These are phyloP conservation scores for Bipolaris cookei DNA, from an alignment of 2,329 filamentous ascomycete species.

Conservation along the genomic window DNA sequence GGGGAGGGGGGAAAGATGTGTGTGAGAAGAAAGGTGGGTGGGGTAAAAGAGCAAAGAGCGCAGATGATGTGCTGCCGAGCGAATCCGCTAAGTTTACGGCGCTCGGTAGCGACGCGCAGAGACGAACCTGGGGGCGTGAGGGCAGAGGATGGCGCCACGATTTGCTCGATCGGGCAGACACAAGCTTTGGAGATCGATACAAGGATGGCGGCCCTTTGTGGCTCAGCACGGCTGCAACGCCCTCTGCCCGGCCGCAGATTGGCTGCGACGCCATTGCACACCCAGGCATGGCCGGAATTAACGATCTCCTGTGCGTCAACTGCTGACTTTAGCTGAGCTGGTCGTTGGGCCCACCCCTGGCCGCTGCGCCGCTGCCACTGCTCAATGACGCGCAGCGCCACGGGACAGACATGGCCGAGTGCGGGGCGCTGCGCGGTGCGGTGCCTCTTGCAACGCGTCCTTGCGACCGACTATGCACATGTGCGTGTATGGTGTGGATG, in stretches of 20 bases:
- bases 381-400: constrained; percentile 25
- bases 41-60: constrained; percentile 31
- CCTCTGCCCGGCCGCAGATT: constrained; percentile 12
- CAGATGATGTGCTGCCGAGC: constrained; percentile 33
- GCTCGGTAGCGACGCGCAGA: constrained; percentile 32
- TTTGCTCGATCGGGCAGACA: constrained; percentile 29
- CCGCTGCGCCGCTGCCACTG: constrained; percentile 5
- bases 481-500: too few relatives aligned
- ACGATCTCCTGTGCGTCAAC: constrained; percentile 34
- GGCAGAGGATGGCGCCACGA: constrained; percentile 20
- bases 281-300: constrained; percentile 22
- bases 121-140: constrained; percentile 18
- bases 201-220: constrained; percentile 6
- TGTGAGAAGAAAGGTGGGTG: constrained; percentile 28
- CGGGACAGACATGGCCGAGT: neutral
- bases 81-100: constrained; percentile 25
- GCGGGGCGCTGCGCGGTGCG: neutral
- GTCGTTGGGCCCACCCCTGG: constrained; percentile 8
- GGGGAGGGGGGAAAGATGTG: constrained; percentile 13
- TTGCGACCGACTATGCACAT: too few relatives aligned
- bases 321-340: neutral
- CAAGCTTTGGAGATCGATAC: constrained; percentile 45
- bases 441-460: neutral
- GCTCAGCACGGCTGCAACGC: too few relatives aligned
- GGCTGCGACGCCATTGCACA: constrained; percentile 19